Evolutionary conservation across 495 filamentous ascomycete species (phyloP).

Genomic region (Niebla homalea): DNA sequence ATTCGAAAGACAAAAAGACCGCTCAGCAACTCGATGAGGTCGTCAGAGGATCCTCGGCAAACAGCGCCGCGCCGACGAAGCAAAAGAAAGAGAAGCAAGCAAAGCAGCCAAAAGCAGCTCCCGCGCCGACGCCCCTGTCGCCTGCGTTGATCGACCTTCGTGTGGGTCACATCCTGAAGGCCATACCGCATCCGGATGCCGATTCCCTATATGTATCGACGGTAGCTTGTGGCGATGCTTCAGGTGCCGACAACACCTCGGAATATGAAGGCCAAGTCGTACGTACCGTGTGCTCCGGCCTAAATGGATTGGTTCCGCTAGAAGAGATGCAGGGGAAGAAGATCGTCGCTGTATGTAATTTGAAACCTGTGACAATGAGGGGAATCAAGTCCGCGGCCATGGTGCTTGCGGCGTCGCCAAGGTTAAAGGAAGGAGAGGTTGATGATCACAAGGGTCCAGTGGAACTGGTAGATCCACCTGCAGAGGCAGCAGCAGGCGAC

Average conservation of each 20-base stretch:
- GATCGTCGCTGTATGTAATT: conserved; percentile 87
- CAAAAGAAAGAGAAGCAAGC: conserved; percentile 71
- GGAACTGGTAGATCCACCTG: conserved; percentile 79
- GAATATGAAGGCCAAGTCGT: conserved; percentile 79
- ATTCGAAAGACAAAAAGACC: conserved; percentile 23
- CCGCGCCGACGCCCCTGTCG: conserved; percentile 55
- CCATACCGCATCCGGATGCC: conserved; percentile 87
- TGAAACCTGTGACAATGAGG: conserved; percentile 98
- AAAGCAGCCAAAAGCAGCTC: conserved; percentile 51
- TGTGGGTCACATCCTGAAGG: conserved; percentile 92
- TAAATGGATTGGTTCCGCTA: conserved; percentile 84
- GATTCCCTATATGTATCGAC: conserved; percentile 92
- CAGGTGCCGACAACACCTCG: conserved; percentile 73
- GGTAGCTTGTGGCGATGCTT: conserved; percentile 85
- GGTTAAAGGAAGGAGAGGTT: conserved; percentile 58
- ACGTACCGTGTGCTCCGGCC: conserved; percentile 88
- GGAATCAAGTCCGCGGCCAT: conserved; percentile 91
- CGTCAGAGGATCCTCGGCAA: conserved; percentile 29
- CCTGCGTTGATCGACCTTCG: conserved; percentile 85
- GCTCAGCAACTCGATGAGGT: conserved; percentile 29
- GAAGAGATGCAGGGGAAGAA: conserved; percentile 94
- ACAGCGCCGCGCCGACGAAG: conserved; percentile 42
- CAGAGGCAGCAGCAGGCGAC: conserved; percentile 66
- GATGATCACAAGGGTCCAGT: conserved; percentile 83
- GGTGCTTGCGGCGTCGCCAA: conserved; percentile 89